These are phyloP conservation scores for Alternaria brassicae DNA, from an alignment of 2,329 filamentous ascomycete species.

Conservation along the genomic window DNA sequence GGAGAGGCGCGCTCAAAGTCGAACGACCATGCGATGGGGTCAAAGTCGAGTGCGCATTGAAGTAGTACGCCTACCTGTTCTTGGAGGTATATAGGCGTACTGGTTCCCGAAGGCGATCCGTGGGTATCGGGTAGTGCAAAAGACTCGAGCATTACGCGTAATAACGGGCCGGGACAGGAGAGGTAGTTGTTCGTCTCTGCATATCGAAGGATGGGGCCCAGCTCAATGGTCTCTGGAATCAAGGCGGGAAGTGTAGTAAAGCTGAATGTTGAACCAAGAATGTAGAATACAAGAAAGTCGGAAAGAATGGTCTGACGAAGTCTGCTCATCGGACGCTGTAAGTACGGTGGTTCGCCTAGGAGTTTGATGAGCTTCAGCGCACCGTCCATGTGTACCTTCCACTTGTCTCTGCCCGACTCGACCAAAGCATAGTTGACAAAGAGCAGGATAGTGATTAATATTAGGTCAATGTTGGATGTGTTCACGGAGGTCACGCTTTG, in stretches of 20 bases:
- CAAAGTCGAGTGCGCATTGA: conserved; percentile 38
- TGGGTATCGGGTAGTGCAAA: conserved; percentile 43
- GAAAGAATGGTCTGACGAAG: conserved; percentile 45
- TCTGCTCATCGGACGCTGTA: conserved; percentile 41
- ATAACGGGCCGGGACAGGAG: conserved; percentile 45
- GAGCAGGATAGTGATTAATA: conserved; percentile 57
- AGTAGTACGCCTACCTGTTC: conserved; percentile 36
- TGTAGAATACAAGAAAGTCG: conserved; percentile 47
- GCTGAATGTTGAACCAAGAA: conserved; percentile 45
- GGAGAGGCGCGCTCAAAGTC: conserved; percentile 44
- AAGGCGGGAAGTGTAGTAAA: conserved; percentile 37
- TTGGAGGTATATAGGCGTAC: conserved; percentile 27
- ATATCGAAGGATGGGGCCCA: conserved; percentile 47
- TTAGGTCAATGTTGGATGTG: conserved; percentile 49
- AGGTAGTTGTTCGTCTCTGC: conserved; percentile 52
- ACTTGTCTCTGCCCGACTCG: conserved; percentile 59
- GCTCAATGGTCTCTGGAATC: conserved; percentile 41
- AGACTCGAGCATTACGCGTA: conserved; percentile 48
- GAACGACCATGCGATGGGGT: conserved; percentile 43
- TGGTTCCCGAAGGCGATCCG: conserved; percentile 12
- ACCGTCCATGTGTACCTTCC: conserved; percentile 61
- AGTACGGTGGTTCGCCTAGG: conserved; percentile 41
- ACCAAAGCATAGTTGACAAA: conserved; percentile 60
- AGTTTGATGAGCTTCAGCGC: conserved; percentile 57
- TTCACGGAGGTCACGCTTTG: conserved; percentile 40